A percentile compares a stretch with the other conserved stretches of the same genome.
Evolutionary conservation across 1,139 yeast genomes (phyloP).

Genomic region (Yamadazyma jaroonii): DNA sequence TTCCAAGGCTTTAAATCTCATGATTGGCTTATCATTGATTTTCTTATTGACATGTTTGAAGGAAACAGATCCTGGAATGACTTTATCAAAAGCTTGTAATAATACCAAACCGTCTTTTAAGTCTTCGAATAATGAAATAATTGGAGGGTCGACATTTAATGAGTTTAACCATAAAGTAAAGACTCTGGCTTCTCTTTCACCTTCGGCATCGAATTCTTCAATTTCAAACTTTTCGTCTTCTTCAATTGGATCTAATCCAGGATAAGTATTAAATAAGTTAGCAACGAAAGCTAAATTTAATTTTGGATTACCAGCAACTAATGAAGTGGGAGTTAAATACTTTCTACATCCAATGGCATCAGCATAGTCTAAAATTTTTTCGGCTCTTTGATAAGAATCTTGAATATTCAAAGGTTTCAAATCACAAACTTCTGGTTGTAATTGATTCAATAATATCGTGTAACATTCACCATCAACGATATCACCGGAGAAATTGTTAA

Average conservation of each 20-base stretch:
- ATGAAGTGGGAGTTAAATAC: slow-evolving; percentile 87
- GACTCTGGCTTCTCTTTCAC: slow-evolving; percentile 98
- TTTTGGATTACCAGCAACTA: slow-evolving; percentile 95
- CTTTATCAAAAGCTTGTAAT: slow-evolving; percentile 93
- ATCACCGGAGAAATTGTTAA: slow-evolving; percentile 80
- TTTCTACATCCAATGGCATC: slow-evolving; percentile 91
- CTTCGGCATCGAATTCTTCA: slow-evolving; percentile 97
- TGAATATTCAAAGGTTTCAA: slow-evolving; percentile 72
- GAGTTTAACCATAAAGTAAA: slow-evolving; percentile 97
- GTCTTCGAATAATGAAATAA: slow-evolving; percentile 88
- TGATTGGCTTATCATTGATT: slow-evolving; percentile 63
- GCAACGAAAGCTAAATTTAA: slow-evolving; percentile 97
- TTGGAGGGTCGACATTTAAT: slow-evolving; percentile 92
- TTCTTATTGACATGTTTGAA: slow-evolving; percentile 78
- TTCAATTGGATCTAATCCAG: slow-evolving; percentile 94
- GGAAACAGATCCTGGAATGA: slow-evolving; percentile 88
- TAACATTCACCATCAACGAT: slow-evolving; percentile 95
- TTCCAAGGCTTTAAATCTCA: slow-evolving; percentile 92
- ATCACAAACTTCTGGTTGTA: slow-evolving; percentile 82
- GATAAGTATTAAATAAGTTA: slow-evolving; percentile 91
- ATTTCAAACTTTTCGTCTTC: slow-evolving; percentile 87
- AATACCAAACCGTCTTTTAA: slow-evolving; percentile 88
- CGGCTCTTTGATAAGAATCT: slow-evolving; percentile 80
- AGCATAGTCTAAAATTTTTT: slow-evolving; percentile 78
- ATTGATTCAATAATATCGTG: slow-evolving; percentile 82